These are phyloP conservation scores for Tuber aestivum DNA, from an alignment of 495 filamentous ascomycete genomes.

Conservation along the genomic window DNA sequence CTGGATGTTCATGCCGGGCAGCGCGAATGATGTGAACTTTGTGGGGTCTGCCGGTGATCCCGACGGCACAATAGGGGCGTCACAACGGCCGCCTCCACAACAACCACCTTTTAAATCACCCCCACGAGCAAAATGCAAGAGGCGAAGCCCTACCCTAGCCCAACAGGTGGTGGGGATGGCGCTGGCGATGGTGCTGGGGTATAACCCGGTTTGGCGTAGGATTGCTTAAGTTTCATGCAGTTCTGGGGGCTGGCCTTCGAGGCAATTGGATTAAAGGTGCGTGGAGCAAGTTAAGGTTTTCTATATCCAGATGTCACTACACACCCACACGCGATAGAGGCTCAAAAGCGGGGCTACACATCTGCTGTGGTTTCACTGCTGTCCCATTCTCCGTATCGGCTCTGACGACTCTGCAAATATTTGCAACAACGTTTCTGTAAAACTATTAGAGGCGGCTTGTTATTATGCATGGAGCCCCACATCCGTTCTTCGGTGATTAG, in stretches of 20 bases:
- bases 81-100: no score
- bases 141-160: neutral
- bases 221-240: conserved; percentile 77
- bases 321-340: no score
- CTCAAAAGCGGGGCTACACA: no score
- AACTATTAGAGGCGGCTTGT: conserved; percentile 5
- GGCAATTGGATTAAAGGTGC: neutral
- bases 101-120: neutral
- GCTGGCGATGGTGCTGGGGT: conserved; percentile 1
- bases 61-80: no score
- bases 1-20: neutral
- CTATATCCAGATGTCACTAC: no score
- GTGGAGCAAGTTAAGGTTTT: no score
- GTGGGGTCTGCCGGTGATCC: no score
- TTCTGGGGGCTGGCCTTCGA: conserved; percentile 72
- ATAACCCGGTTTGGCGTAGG: conserved; percentile 44
- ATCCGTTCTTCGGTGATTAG: conserved; percentile 69
- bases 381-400: no score
- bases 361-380: no score
- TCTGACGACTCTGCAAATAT: no score
- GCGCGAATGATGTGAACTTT: neutral
- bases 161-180: neutral
- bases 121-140: conserved; percentile 26
- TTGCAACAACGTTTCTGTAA: no score
- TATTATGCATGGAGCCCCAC: conserved; percentile 7